Conservation (phyloP, 371 early-diverging fungal species). For the Mortierella sp. region DNA sequence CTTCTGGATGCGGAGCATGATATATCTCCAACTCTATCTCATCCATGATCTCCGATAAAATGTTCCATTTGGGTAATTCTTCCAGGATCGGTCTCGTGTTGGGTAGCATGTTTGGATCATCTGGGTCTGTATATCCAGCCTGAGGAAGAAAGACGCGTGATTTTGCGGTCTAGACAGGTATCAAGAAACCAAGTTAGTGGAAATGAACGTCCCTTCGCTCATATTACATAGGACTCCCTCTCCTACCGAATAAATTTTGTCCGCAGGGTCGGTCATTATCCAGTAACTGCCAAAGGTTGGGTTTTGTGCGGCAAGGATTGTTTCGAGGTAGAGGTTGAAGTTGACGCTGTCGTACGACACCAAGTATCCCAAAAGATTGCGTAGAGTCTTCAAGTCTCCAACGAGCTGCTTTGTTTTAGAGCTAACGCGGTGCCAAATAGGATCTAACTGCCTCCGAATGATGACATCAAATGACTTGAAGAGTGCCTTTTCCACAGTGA, state of each 20-base stretch:
- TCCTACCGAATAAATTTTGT: slow-evolving; percentile 69
- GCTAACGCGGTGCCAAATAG: slow-evolving; percentile 89
- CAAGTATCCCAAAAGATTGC: slow-evolving; percentile 79
- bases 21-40: slow-evolving; percentile 78
- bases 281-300: slow-evolving; percentile 65
- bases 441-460: slow-evolving; percentile 80
- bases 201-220: too few species aligned
- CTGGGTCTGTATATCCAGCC: slow-evolving; percentile 54
- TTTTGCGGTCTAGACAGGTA: slow-evolving; percentile 61
- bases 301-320: slow-evolving; percentile 71
- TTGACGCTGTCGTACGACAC: slow-evolving; percentile 89
- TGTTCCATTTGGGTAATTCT: slow-evolving; percentile 93
- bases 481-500: slow-evolving; percentile 88
- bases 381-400: slow-evolving; percentile 76
- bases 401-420: slow-evolving; percentile 80
- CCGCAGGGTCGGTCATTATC: slow-evolving; percentile 89
- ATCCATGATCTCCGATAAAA: slow-evolving; percentile 72
- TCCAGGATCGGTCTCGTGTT: slow-evolving; percentile 80
- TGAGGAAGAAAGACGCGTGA: slow-evolving; percentile 70
- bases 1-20: slow-evolving; percentile 38
- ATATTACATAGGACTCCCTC: neutral
- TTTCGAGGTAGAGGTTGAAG: slow-evolving; percentile 87
- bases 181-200: neutral
- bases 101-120: slow-evolving; percentile 64
- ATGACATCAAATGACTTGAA: slow-evolving; percentile 84